Evolutionary conservation across 768 basidiomycete genomes (phyloP).

Genomic region (Kwoniella shandongensis): DNA sequence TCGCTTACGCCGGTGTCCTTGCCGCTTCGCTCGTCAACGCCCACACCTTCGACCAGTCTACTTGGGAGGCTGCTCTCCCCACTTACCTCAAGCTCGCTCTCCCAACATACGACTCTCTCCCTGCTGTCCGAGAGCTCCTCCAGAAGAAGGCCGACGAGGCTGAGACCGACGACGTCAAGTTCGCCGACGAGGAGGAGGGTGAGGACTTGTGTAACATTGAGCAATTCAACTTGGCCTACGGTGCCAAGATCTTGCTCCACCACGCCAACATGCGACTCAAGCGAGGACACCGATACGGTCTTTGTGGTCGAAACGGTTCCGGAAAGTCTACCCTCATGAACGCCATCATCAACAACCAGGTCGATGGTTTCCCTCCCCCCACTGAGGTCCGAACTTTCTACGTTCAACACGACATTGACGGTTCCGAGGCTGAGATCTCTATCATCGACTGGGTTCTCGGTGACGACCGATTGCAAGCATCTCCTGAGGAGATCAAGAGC

Average conservation of each 20-base stretch:
- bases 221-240: conserved; percentile 96
- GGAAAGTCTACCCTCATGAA: conserved; percentile 65
- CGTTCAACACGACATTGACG: conserved; percentile 98
- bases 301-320: conserved; percentile 97
- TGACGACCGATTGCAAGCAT: conserved; percentile 77
- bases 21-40: conserved; percentile 82
- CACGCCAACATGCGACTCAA: conserved; percentile 94
- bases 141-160: conserved; percentile 83
- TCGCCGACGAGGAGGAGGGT: conserved; percentile 93
- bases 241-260: conserved; percentile 97
- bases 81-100: conserved; percentile 72
- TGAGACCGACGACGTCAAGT: conserved; percentile 62
- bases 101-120: conserved; percentile 65
- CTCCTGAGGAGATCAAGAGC: conserved; percentile 68
- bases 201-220: conserved; percentile 96
- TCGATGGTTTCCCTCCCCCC: conserved; percentile 96
- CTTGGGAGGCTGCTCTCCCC: conserved; percentile 75
- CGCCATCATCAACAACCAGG: conserved; percentile 62
- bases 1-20: conserved; percentile 72
- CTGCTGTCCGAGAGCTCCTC: conserved; percentile 78
- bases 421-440: conserved; percentile 85
- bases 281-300: conserved; percentile 97
- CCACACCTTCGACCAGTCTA: conserved; percentile 86
- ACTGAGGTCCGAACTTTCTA: conserved; percentile 98
- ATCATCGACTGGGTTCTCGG: conserved; percentile 82